Evolutionary conservation across 176 grass and related monocot genomes (phyloP), one percentile per base, ranked within the genome.

Genomic region (Pontederia paniculata): DNA sequence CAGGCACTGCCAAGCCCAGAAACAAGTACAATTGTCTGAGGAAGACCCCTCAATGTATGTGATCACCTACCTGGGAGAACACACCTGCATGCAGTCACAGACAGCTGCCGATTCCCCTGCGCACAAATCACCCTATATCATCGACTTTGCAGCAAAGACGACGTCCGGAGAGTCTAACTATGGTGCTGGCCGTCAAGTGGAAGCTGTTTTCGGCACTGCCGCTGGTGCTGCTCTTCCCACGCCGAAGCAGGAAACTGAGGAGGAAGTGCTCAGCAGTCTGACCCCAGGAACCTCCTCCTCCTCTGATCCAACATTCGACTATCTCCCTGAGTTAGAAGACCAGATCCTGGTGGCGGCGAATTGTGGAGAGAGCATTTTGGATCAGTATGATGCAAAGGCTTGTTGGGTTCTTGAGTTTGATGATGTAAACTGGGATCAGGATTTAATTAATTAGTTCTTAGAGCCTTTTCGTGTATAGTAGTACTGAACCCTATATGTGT

Each of bases 31-130:
- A 68, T 12, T 0, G 44, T 73, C 63, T 1, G 74, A 90, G 3
- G 47, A 71, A 13, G 52, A 89, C 16, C 60, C 68, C 2, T 74
- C 79, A 58, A 83, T 57, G 44, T 74, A 42, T 64, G 60, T 44
- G 9, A 63, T 90, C 80, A 84, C 71, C 46, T 90, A 82, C 79
- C 71, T 76, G 54, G 82, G 86, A 42, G 56, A 74, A 9, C 91
- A 97, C 77, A 88, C 86, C 10, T 90, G 91, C 71, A 53, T 47
- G 54, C 69, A 79, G 37, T 52, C 65, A 18, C 52, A 44, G 8
- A 45, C 9, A 21, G n/a, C 8, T 11, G 9, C 43, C 12, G 21
- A 48, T 42, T 13, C n/a, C 12, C 13, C 10, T 8, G 1, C 14
- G 14, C 8, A 56, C 11, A 22, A 12, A 45, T 1, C 5, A 10